phyloP scores from a whole-genome alignment of 2,329 filamentous ascomycete species.

The Leptosphaerulina australis region DNA sequence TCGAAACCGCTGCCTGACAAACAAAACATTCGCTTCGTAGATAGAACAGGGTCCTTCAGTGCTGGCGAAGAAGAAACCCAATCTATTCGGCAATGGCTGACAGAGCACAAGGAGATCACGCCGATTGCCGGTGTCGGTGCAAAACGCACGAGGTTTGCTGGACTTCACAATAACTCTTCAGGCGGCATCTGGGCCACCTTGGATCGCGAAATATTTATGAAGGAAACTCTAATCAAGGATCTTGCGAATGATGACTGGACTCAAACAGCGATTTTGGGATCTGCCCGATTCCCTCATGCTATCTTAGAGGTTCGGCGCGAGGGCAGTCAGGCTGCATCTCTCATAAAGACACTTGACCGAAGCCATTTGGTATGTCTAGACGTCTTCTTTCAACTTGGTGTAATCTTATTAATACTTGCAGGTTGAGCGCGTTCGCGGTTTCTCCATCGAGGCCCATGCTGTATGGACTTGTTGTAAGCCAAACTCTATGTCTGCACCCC shows the following conservation, averaged over 20 bases:
- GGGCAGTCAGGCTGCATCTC: conserved; percentile 46
- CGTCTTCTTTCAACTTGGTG: conserved; percentile 3
- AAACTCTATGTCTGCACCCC: conserved; percentile 53
- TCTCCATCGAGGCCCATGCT: conserved; percentile 60
- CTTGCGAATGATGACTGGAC: conserved; percentile 43
- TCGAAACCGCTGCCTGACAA: conserved; percentile 22
- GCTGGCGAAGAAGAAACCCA: conserved; percentile 24
- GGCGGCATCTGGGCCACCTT: conserved; percentile 56
- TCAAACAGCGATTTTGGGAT: conserved; percentile 29
- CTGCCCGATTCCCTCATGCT: conserved; percentile 56
- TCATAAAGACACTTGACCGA: conserved; percentile 53
- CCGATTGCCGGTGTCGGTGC: conserved; percentile 56
- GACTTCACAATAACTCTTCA: conserved; percentile 52
- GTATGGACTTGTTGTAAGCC: conserved; percentile 57
- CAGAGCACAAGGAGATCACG: conserved; percentile 50
- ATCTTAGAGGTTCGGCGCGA: conserved; percentile 59
- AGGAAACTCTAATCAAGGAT: conserved; percentile 36
- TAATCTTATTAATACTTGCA: conserved; percentile 33
- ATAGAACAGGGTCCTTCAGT: conserved; percentile 6
- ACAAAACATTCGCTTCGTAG: conserved; percentile 22
- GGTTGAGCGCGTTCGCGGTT: conserved; percentile 59
- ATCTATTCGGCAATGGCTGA: conserved; percentile 52
- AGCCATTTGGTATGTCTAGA: conserved; percentile 53
- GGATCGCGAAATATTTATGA: conserved; percentile 55
- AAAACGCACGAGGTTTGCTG: conserved; percentile 56